Evolutionary conservation across 2,329 filamentous ascomycete species (phyloP), one percentile per base, ranked within the genome.

Genomic region (Parascedosporium putredinis): DNA sequence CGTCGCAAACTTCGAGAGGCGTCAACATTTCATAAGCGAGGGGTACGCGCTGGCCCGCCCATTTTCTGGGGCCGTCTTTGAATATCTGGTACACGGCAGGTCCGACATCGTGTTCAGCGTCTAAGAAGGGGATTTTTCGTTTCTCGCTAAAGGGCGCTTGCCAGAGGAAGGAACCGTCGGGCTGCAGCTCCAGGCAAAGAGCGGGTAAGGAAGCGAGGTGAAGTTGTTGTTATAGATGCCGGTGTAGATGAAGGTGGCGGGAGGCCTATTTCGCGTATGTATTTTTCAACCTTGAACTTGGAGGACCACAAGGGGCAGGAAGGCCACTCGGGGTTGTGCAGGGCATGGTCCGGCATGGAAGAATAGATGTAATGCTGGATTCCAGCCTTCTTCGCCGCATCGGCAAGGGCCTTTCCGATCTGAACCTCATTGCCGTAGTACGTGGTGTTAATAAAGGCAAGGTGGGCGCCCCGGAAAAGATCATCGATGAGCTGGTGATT

Each of bases 151-250:
- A 97, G 0, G 93, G 93, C 2, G 91, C 91, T 61, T 88, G 83
- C 93, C 93, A 97, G 52, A 84, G 72, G 63, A 96, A 96, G 49
- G 86, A 89, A 16, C 88, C 89, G 59, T 96, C 88, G 1, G 74
- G 66, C 65, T 88, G 83, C 44, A 95, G 71, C 55, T 94, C 88
- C 86, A 96, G 95, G 68, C 90, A 93, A 97, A 97, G 3, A 97
- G 75, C 1, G 93, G 93, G 62, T 95, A 97, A 1, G 81, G 82
- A 27, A 96, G 75, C 44, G 87, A 93, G 25, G 91, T 97, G 68
- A 97, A 98, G 65, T 98, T 97, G 69, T 97, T 97, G 74, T 97
- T 95, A 74, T 97, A 98, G 59, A 96, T 96, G 52, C 91, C 93
- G 8, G 90, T 88, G 67, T 96, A 96, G 56, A 96, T 84, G 65